Conservation (phyloP, 257 asterid species). For the Solanum chilense region DNA sequence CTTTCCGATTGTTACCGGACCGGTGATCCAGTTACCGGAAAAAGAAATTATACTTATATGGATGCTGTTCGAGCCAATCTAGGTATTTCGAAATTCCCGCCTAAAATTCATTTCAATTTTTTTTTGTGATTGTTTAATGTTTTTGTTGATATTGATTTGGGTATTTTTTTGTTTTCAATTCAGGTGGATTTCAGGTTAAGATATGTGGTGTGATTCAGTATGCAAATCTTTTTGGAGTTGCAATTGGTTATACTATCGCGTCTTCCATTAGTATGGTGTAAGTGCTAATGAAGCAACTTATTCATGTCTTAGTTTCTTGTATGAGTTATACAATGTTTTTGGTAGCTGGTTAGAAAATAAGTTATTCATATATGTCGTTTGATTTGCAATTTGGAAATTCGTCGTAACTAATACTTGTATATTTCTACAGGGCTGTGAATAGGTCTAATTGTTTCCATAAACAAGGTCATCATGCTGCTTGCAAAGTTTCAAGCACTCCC, state of each 20-base stretch:
- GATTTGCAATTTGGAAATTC: background rate
- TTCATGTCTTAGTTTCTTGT: background rate
- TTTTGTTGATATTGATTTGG: background rate
- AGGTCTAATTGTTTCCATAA: conserved; percentile 53
- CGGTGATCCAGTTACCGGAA: conserved; percentile 15
- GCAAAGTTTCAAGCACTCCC: conserved; percentile 48
- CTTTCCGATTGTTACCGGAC: conserved; percentile 57
- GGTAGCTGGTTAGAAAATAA: background rate
- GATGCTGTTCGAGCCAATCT: conserved; percentile 53
- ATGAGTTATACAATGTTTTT: background rate
- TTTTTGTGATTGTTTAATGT: background rate
- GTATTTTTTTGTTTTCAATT: background rate
- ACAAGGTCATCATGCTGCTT: conserved; percentile 40
- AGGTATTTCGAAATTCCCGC: conserved; percentile 11
- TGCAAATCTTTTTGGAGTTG: conserved; percentile 44
- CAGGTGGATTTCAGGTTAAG: conserved; percentile 38
- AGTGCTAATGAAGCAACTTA: background rate
- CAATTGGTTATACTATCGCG: conserved; percentile 59
- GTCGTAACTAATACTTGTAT: background rate
- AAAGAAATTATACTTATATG: conserved; percentile 57
- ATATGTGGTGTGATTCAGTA: conserved; percentile 56
- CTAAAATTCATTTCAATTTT: background rate
- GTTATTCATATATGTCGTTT: background rate
- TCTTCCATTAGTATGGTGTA: conserved; percentile 72
- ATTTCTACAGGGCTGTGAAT: conserved; percentile 39